A percentile compares a stretch with the other conserved stretches of the same genome.
Conservation (phyloP, 805 yeast genomes). For the Saccharomycopsis babjevae region DNA sequence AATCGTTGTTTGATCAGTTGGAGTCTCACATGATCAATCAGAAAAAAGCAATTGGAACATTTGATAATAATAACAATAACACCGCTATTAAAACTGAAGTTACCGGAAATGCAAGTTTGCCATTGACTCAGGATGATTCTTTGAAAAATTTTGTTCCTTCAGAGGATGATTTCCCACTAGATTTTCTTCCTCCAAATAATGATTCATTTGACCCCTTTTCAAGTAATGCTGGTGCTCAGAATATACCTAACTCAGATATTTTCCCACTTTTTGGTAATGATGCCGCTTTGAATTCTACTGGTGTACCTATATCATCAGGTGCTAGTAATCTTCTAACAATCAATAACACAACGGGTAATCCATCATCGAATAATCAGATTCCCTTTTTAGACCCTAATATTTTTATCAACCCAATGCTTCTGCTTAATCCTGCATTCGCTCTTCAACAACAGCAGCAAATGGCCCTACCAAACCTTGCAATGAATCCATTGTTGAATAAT, state of each 20-base stretch:
- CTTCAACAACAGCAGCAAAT: conserved; percentile 1
- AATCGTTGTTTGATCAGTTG: conserved; percentile 47
- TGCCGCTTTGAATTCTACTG: neutral
- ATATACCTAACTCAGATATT: neutral
- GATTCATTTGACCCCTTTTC: conserved; percentile 14
- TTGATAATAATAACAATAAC: neutral
- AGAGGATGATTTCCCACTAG: conserved; percentile 65
- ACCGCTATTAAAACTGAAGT: neutral
- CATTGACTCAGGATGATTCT: conserved; percentile 15
- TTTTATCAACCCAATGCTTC: conserved; percentile 22
- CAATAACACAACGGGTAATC: neutral
- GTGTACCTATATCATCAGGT: neutral
- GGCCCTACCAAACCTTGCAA: neutral
- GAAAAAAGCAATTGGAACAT: conserved; percentile 18
- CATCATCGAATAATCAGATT: conserved; percentile 3
- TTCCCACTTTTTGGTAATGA: neutral
- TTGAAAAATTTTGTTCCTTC: conserved; percentile 23
- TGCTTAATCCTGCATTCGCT: conserved; percentile 4
- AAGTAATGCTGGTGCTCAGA: neutral
- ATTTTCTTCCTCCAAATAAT: conserved; percentile 42
- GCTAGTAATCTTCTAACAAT: neutral
- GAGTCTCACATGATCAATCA: conserved; percentile 29
- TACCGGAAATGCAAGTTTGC: neutral
- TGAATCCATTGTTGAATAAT: neutral
- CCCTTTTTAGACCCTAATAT: conserved; percentile 22